Conservation (phyloP, 2,329 filamentous ascomycete genomes). For the Botrytis porri region DNA sequence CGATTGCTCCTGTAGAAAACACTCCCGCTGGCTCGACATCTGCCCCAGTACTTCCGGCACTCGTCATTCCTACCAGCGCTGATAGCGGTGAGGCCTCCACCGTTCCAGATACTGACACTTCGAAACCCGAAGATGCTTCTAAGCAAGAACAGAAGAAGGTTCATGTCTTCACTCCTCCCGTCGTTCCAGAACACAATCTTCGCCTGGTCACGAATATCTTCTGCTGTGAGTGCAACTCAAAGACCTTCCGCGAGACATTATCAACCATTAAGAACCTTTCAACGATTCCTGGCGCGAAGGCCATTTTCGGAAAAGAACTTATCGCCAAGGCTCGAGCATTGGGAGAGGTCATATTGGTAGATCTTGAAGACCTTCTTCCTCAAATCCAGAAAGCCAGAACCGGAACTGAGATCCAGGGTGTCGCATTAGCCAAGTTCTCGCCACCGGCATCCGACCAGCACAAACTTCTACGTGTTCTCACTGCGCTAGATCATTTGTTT, state of each 20-base stretch:
- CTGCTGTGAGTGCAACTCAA: slow-evolving; percentile 93
- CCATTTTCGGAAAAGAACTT: slow-evolving; percentile 88
- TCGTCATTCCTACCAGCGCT: slow-evolving; percentile 10
- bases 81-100: slow-evolving; percentile 3
- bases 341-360: slow-evolving; percentile 78
- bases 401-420: slow-evolving; percentile 91
- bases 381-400: slow-evolving; percentile 84
- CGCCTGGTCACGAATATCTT: slow-evolving; percentile 95
- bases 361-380: slow-evolving; percentile 79
- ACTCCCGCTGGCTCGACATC: background rate
- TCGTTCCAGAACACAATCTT: slow-evolving; percentile 85
- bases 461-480: slow-evolving; percentile 87
- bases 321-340: slow-evolving; percentile 81
- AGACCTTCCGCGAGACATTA: slow-evolving; percentile 96
- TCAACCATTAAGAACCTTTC: slow-evolving; percentile 99
- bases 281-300: slow-evolving; percentile 84
- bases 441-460: slow-evolving; percentile 95
- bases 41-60: background rate
- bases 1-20: background rate
- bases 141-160: slow-evolving; percentile 38
- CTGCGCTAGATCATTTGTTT: slow-evolving; percentile 93
- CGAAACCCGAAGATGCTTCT: slow-evolving; percentile 29
- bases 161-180: slow-evolving; percentile 68
- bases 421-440: slow-evolving; percentile 92
- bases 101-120: slow-evolving; percentile 25